Conservation (phyloP, 1,284 basidiomycete genomes). For the Ceratobasidium theobromae region DNA sequence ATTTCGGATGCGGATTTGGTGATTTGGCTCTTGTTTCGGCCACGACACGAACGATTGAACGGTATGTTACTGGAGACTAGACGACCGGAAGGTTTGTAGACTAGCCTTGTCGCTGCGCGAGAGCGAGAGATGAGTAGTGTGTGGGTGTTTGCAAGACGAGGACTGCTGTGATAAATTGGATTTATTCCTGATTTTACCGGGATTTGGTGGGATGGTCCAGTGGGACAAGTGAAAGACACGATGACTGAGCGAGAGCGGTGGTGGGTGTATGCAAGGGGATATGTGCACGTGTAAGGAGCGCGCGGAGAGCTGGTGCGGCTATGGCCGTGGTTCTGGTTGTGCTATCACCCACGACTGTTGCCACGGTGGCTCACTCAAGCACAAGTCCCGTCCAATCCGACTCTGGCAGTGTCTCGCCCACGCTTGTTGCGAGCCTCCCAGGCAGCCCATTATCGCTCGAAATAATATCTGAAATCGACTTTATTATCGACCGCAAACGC, state of each 20-base stretch:
- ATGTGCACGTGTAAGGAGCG: slow-evolving; percentile 31
- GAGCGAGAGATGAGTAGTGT: too few species aligned
- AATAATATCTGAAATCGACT: background rate
- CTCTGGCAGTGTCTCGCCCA: slow-evolving; percentile 29
- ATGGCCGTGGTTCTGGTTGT: slow-evolving; percentile 2
- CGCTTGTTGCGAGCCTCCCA: slow-evolving; percentile 26
- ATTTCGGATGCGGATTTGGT: background rate
- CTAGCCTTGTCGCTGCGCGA: too few species aligned
- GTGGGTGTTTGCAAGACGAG: too few species aligned
- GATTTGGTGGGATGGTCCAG: background rate
- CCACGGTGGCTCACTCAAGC: slow-evolving; percentile 30
- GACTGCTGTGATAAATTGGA: too few species aligned
- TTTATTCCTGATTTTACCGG: too few species aligned
- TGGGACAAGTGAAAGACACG: background rate
- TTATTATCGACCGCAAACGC: slow-evolving; percentile 18
- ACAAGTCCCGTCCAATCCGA: slow-evolving; percentile 23
- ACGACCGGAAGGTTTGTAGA: too few species aligned
- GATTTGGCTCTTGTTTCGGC: too few species aligned
- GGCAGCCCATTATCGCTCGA: too few species aligned
- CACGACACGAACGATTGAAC: too few species aligned
- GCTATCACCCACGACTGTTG: background rate
- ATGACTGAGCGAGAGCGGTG: background rate
- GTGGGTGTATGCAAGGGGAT: background rate
- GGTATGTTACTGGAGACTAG: too few species aligned
- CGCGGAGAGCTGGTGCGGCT: slow-evolving; percentile 19